A percentile compares a stretch with the other conserved stretches of the same genome.
These are phyloP conservation scores for Lagenidium sp. DNA, from an alignment of 352 stramenopile genomes.

Conservation along the genomic window DNA sequence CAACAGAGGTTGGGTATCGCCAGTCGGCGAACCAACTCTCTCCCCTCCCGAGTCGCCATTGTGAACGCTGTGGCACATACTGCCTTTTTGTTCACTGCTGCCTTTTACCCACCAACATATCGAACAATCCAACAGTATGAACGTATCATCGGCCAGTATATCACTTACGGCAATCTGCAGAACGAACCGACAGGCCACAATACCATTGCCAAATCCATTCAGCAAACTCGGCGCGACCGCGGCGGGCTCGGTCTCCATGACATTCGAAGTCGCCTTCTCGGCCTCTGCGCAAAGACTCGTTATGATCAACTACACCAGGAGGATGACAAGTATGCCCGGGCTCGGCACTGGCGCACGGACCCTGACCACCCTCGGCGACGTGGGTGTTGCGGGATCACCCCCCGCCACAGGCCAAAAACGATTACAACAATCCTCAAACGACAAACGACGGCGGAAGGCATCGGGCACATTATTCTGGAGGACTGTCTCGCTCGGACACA, in stretches of 20 bases:
- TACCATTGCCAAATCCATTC: too few species aligned
- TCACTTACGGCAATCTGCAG: too few species aligned
- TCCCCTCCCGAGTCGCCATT: not conserved
- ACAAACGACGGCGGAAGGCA: not conserved
- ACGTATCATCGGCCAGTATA: not conserved
- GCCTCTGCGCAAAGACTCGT: not conserved
- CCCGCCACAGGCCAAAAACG: not conserved
- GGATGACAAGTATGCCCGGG: not conserved
- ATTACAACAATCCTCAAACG: not conserved
- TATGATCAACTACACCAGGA: not conserved
- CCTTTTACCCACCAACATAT: conserved; percentile 2
- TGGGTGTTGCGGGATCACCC: not conserved
- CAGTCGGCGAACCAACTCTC: not conserved
- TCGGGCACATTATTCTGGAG: not conserved
- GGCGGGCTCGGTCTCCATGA: not conserved
- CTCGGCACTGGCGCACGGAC: not conserved
- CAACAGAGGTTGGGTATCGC: not conserved
- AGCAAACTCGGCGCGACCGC: too few species aligned
- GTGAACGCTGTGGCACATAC: not conserved
- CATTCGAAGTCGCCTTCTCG: not conserved
- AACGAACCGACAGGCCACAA: too few species aligned
- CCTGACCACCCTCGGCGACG: not conserved
- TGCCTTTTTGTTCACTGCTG: conserved; percentile 5
- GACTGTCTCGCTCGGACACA: not conserved
- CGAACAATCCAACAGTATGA: not conserved